A percentile compares a stretch with the other conserved stretches of the same genome.
phyloP scores from a whole-genome alignment of 805 yeast species.

The Candida sakaeoensis region DNA sequence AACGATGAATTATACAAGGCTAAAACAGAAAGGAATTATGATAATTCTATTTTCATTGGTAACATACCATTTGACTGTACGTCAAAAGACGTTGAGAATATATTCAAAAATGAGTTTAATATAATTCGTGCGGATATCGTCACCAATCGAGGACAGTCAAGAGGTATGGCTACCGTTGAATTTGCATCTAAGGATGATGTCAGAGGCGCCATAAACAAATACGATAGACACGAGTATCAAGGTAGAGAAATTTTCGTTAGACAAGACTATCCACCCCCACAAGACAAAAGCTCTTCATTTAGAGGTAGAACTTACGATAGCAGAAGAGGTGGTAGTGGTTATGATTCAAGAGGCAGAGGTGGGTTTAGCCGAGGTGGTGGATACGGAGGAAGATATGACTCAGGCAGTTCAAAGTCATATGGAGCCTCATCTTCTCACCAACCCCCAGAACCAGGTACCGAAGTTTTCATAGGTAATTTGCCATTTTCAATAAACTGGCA shows the following conservation, averaged over 20 bases:
- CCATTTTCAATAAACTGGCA: constrained; percentile 85
- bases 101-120: constrained; percentile 47
- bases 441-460: constrained; percentile 40
- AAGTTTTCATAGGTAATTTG: constrained; percentile 74
- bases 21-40: constrained; percentile 53
- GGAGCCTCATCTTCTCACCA: constrained; percentile 9
- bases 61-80: constrained; percentile 66
- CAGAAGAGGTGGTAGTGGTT: constrained; percentile 19
- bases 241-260: constrained; percentile 87
- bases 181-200: constrained; percentile 65
- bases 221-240: constrained; percentile 58
- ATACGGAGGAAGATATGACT: constrained; percentile 15
- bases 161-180: constrained; percentile 93
- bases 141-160: constrained; percentile 69
- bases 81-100: constrained; percentile 55
- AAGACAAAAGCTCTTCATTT: constrained; percentile 24
- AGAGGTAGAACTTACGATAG: constrained; percentile 14
- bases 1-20: constrained; percentile 23
- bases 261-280: constrained; percentile 85
- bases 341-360: constrained; percentile 8
- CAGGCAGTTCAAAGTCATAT: constrained; percentile 11
- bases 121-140: constrained; percentile 82
- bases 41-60: constrained; percentile 69
- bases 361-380: constrained; percentile 8
- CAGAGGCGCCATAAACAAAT: constrained; percentile 62